Base-by-base conservation (phyloP, 2,329 filamentous ascomycete species). In the Fusarium redolens region DNA sequence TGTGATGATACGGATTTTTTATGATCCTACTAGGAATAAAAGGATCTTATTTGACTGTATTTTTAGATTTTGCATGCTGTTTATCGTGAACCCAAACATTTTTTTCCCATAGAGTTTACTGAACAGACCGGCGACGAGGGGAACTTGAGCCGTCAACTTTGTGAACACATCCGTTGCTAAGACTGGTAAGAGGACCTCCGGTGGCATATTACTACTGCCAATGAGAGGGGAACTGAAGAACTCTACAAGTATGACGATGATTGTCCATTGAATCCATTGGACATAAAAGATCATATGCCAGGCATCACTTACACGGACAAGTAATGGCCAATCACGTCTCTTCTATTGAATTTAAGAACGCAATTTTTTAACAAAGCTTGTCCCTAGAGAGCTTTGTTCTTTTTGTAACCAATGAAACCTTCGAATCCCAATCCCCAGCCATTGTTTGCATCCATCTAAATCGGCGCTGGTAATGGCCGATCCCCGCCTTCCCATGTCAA, bases 391-490 rank as follows among this genome's bases (percentile, higher is more conserved):
- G 22, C 48, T 20, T 40, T 35, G 54, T 14, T 17, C 12, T 45
- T 3, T 31, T 45, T 31, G 7, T 14, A 35, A 7, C 54, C 54
- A 57, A 57, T 57, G 9, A 47, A 57, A 31, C 12, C 25, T 18
- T 40, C 13, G 38, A n/a, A 33, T 56, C 4, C 38, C n/a, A 33
- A 47, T 55, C 37, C 51, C 51, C 51, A 43, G 20, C 37, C 22
- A 54, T 40, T 30, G 22, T 54, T 35, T 54, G 18, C 50, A 40
- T 54, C 14, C n/a, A 54, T 54, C 50, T 54, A 54, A 40, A 38
- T 64, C 61, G 61, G 61, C 43, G 13, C 15, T 60, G 25, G n/a
- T 48, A 64, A 35, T 38, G n/a, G 28, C 61, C 61, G 61, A 61
- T 25, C 61, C 44, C 56, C 45, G 61, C 61, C 25, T 48, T 41